Evolutionary conservation across 805 yeast genomes (phyloP).

Genomic region (Starmera caribaea): DNA sequence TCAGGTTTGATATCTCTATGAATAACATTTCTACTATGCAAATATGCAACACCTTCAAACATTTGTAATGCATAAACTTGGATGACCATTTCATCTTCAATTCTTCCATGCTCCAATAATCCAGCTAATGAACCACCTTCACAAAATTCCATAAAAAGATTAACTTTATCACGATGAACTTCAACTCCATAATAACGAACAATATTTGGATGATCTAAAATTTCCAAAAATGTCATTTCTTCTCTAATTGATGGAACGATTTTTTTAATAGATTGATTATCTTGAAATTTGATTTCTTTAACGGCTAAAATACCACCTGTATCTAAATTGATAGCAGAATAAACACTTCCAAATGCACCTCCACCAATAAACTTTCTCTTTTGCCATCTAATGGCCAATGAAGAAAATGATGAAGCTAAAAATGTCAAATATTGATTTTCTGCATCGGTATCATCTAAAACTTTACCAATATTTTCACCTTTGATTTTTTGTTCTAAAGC

Average conservation of each 20-base stretch:
- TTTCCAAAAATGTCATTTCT: constrained; percentile 93
- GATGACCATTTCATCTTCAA: constrained; percentile 89
- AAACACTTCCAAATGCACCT: constrained; percentile 93
- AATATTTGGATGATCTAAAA: constrained; percentile 91
- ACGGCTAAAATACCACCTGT: constrained; percentile 97
- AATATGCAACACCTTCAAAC: constrained; percentile 90
- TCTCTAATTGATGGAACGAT: constrained; percentile 86
- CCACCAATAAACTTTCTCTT: constrained; percentile 91
- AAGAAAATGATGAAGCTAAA: constrained; percentile 80
- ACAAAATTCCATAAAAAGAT: constrained; percentile 95
- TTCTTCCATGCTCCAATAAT: constrained; percentile 80
- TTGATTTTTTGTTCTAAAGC: constrained; percentile 47
- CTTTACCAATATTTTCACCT: constrained; percentile 61
- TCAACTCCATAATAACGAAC: constrained; percentile 97
- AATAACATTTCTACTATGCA: constrained; percentile 91
- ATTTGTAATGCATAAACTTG: constrained; percentile 86
- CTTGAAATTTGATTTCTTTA: constrained; percentile 87
- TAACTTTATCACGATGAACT: constrained; percentile 91
- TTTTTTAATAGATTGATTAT: constrained; percentile 72
- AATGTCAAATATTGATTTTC: constrained; percentile 82
- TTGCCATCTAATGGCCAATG: constrained; percentile 94
- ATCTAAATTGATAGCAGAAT: constrained; percentile 83
- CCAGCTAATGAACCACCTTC: constrained; percentile 91
- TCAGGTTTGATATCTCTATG: constrained; percentile 97
- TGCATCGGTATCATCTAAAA: constrained; percentile 76